Percentiles rank a stretch among this genome's conserved stretches.
These are phyloP conservation scores for Pontederia paniculata DNA, from an alignment of 176 grass and related monocot genomes.

Conservation along the genomic window DNA sequence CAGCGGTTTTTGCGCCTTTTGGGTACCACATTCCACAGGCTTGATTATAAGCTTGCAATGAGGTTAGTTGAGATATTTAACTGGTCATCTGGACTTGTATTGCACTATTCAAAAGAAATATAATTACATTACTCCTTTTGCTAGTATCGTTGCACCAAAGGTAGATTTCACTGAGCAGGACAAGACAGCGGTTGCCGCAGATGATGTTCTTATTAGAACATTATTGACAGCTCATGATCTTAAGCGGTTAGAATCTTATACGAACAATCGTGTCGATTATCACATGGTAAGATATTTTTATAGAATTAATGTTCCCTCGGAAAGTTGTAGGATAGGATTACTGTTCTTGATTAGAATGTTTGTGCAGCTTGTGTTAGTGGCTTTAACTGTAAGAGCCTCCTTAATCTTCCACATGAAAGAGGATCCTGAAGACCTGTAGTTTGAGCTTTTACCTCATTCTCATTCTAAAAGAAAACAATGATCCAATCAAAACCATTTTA, in stretches of 20 bases:
- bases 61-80: constrained; percentile 38
- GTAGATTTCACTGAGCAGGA: constrained; percentile 55
- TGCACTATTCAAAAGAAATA: neutral
- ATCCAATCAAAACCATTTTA: too few relatives aligned
- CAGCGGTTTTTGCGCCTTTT: constrained; percentile 72
- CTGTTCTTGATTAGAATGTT: too few relatives aligned
- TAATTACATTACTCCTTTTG: neutral
- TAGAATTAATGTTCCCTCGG: too few relatives aligned
- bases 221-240: constrained; percentile 72
- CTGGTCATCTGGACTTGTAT: constrained; percentile 5
- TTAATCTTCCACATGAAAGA: too few relatives aligned
- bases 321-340: too few relatives aligned
- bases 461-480: too few relatives aligned
- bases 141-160: constrained; percentile 76
- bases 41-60: constrained; percentile 76
- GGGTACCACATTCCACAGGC: constrained; percentile 52
- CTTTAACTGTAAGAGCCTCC: too few relatives aligned
- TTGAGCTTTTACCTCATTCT: too few relatives aligned
- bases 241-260: constrained; percentile 88
- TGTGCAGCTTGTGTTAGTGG: too few relatives aligned
- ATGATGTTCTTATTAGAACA: constrained; percentile 27
- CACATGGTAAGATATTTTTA: constrained; percentile 57
- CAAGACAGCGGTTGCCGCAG: constrained; percentile 17
- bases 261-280: constrained; percentile 86
- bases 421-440: too few relatives aligned